phyloP scores from a whole-genome alignment of 2,329 filamentous ascomycete species.

The Cladosporium sp. region DNA sequence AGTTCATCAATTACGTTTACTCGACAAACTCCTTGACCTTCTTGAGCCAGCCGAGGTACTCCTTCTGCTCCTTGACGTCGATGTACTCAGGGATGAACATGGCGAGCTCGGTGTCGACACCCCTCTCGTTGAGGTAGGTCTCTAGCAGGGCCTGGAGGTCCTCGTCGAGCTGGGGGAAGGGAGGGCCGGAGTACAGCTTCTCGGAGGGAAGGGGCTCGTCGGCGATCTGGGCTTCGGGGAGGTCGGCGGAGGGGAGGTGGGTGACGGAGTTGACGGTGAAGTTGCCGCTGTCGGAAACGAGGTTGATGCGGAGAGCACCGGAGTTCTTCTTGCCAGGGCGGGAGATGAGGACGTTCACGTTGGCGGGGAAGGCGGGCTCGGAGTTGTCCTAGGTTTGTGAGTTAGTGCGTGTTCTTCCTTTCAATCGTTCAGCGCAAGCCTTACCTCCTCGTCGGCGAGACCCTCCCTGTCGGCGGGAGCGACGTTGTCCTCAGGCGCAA shows the following conservation, averaged over 20 bases:
- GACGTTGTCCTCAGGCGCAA: conserved; percentile 52
- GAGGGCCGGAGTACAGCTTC: conserved; percentile 81
- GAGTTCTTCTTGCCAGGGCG: conserved; percentile 65
- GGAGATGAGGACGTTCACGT: conserved; percentile 81
- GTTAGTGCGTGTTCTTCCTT: conserved; percentile 34
- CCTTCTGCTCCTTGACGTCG: conserved; percentile 96
- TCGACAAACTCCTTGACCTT: conserved; percentile 80
- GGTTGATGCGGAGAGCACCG: conserved; percentile 82
- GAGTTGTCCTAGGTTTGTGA: conserved; percentile 4
- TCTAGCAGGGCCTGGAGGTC: conserved; percentile 90
- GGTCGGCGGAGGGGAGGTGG: conserved; percentile 72
- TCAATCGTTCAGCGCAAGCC: background rate
- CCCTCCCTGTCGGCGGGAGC: conserved; percentile 56
- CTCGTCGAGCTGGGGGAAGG: conserved; percentile 91
- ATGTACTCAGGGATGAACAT: conserved; percentile 94
- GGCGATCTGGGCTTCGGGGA: conserved; percentile 70
- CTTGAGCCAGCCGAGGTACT: conserved; percentile 87
- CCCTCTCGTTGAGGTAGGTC: conserved; percentile 90
- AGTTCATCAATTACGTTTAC: conserved; percentile 27
- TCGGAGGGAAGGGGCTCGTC: conserved; percentile 41
- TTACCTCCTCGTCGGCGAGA: conserved; percentile 48
- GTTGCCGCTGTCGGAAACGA: conserved; percentile 76
- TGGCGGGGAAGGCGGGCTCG: conserved; percentile 59
- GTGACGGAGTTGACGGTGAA: conserved; percentile 88
- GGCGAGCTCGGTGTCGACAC: conserved; percentile 79